Evolutionary conservation across 2,329 filamentous ascomycete genomes (phyloP).

Genomic region (Lojkania enalia): DNA sequence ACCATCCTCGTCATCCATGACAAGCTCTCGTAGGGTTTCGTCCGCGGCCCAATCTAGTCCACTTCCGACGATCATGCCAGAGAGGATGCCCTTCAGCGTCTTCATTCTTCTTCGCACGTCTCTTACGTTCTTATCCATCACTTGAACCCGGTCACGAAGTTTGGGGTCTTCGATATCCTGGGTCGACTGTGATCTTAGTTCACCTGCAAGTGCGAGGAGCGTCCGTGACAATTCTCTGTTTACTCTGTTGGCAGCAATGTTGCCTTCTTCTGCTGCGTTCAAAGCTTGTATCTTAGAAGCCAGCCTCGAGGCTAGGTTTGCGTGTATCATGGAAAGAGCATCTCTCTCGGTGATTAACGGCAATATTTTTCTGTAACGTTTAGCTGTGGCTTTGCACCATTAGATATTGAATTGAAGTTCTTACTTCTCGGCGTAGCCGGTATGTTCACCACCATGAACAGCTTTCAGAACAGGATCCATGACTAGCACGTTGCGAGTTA

Average conservation of each 20-base stretch:
- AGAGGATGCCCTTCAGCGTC: conserved; percentile 76
- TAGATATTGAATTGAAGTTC: too few relatives aligned
- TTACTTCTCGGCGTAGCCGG: conserved; percentile 70
- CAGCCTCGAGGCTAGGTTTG: conserved; percentile 60
- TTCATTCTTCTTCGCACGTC: conserved; percentile 69
- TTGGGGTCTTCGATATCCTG: conserved; percentile 59
- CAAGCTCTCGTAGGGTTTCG: conserved; percentile 67
- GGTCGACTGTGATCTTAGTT: conserved; percentile 57
- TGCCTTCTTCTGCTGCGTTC: conserved; percentile 61
- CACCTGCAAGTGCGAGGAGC: conserved; percentile 65
- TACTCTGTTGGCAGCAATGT: conserved; percentile 57
- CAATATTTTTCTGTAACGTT: conserved; percentile 61
- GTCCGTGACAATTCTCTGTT: conserved; percentile 67
- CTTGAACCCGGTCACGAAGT: conserved; percentile 59
- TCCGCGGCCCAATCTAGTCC: conserved; percentile 81
- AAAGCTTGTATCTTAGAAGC: conserved; percentile 57
- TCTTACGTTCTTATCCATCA: conserved; percentile 63
- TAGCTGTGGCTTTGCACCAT: conserved; percentile 13
- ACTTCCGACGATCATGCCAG: conserved; percentile 77
- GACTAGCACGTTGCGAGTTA: conserved; percentile 69
- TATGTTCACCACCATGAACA: conserved; percentile 68
- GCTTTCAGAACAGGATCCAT: conserved; percentile 77
- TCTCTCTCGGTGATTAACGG: conserved; percentile 70
- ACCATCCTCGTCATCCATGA: conserved; percentile 65
- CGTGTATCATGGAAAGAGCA: conserved; percentile 64